Conservation (phyloP, 495 filamentous ascomycete species). For the Penicillium subrubescens region DNA sequence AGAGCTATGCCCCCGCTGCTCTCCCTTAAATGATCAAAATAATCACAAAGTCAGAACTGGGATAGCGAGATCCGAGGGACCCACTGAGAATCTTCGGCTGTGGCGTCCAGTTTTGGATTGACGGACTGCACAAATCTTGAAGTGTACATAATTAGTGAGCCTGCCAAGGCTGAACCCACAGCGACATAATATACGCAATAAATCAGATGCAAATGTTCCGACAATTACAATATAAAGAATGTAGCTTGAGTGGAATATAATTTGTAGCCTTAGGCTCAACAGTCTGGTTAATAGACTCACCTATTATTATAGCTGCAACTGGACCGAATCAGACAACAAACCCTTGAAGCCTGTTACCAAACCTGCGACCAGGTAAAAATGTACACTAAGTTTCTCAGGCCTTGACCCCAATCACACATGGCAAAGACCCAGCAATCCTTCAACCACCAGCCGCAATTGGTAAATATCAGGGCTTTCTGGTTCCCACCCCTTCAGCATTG, state of each 20-base stretch:
- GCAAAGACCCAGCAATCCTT: neutral
- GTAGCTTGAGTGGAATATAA: too few species aligned
- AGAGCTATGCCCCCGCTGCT: constrained; percentile 53
- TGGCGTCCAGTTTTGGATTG: neutral
- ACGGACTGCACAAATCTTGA: neutral
- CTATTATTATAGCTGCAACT: too few species aligned
- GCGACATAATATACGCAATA: neutral
- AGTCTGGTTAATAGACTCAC: too few species aligned
- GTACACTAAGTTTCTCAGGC: neutral
- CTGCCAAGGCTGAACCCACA: neutral
- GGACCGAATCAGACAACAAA: too few species aligned
- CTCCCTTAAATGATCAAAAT: constrained; percentile 25
- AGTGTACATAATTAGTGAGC: neutral
- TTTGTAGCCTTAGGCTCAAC: too few species aligned
- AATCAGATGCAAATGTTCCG: neutral
- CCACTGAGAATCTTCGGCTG: neutral
- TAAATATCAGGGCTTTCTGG: neutral
- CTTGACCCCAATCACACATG: neutral
- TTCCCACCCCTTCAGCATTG: constrained; percentile 1
- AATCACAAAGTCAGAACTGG: neutral
- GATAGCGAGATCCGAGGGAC: neutral
- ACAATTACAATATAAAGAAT: neutral
- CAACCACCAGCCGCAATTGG: neutral
- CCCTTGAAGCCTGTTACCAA: too few species aligned
- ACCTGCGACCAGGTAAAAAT: too few species aligned